Evolutionary conservation across 495 filamentous ascomycete genomes (phyloP), one percentile per base, ranked within the genome.

Genomic region (Talaromyces wortmannii): DNA sequence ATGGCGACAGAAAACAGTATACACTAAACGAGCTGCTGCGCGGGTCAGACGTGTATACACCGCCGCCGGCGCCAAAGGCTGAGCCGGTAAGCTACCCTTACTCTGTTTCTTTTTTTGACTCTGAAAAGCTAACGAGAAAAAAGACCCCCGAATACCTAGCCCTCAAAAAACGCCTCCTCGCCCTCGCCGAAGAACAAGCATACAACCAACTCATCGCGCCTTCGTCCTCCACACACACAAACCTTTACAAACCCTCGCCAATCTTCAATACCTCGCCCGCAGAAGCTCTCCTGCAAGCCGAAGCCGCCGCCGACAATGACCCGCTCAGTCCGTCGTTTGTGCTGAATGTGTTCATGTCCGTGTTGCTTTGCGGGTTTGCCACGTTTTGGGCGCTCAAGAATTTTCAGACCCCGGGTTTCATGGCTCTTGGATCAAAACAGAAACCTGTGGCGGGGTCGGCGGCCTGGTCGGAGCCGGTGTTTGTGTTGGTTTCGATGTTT

Each of bases 101-200:
- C 15, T 62, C 7, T 45, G 55, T 49, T 18, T 49, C 31, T 49
- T 44, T 31, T 52, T 44, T 40, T 50, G 29, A 44, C 42, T 13
- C 15, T 18, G 49, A 52, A 30, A 11, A 11, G 23, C 48, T 59
- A 52, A 59, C 31, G 65, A 55, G 50, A 43, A 13, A 36, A 2
- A 56, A 97, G 90, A 87, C 81, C 10, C 73, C 86, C 7, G 90
- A 95, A 76, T 97, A 94, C 72, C 89, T 92, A 69, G 89, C 84
- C 7, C 71, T 94, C 4, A 98, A 97, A 92, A 80, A 83, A 3
- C 81, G 87, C 15, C 84, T 98, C 18, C 89, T 90, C 45, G 78
- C 78, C 46, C 84, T 91, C 61, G 85, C 88, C 63, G 91, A 97
- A 72, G 73, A 83, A 60, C 82, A 85, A 49, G 78, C 80, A 10